Base-by-base conservation (phyloP, 768 basidiomycete genomes). In the Dentipellis sp. region DNA sequence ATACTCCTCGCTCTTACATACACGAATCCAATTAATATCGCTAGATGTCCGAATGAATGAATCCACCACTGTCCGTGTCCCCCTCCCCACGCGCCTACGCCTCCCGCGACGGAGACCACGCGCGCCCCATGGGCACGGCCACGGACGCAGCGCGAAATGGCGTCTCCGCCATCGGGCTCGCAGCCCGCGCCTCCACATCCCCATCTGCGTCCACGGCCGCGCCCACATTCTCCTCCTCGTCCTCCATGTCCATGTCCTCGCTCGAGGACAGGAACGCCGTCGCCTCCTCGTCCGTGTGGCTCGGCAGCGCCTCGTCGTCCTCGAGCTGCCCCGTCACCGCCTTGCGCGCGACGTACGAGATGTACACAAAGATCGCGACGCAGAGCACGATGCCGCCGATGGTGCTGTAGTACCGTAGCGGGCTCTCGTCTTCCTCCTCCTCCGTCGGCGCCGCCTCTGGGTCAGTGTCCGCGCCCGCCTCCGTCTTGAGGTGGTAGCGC, bases 261-360 rank as follows among this genome's bases (percentile, higher is more conserved):
- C 62, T 65, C 21, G 37, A 57, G 39, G 50, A 57, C 10, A 62
- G 47, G 59, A 62, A 62, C 37, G 61, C 59, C 21, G 50, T 34
- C 1, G 59, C 59, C 56, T 62, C 61, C 49, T 62, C 61, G 29
- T 60, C 59, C 7, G 61, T 62, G 38, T 62, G 59, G 10, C 38
- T 47, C 17, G 59, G 59, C 52, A 58, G 9, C 35, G 69, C 70
- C 34, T 69, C 70, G 35, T 78, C 78, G 56, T 78, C 78, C 4
- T 69, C 76, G 10, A 79, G 70, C 58, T 80, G 78, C 29, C 79
- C 78, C 60, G 81, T 77, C 22, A 84, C 81, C 2, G 81, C 81
- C 58, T 68, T 62, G 62, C 91, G 85, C 40, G 91, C 91, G 57
- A 94, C 82, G 67, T 81, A 76, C 50, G 86, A 82, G 51, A 94